These are phyloP conservation scores for Wickerhamomyces ciferrii DNA, from an alignment of 805 yeast genomes.

Conservation along the genomic window DNA sequence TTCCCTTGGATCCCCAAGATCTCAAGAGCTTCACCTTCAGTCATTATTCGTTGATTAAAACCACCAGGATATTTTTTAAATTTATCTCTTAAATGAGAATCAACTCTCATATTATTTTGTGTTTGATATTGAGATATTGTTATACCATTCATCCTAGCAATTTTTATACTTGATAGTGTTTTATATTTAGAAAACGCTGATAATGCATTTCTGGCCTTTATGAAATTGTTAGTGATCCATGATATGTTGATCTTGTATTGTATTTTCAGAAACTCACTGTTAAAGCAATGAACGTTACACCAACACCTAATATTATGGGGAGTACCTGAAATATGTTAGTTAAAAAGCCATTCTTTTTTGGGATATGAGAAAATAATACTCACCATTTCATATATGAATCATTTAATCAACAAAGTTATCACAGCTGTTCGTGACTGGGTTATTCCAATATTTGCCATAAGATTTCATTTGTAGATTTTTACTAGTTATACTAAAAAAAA, in stretches of 20 bases:
- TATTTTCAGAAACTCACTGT: conserved; percentile 25
- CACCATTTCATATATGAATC: not conserved
- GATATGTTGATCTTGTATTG: not conserved
- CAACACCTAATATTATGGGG: conserved; percentile 51
- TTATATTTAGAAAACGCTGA: conserved; percentile 26
- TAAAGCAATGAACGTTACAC: conserved; percentile 47
- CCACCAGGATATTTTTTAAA: conserved; percentile 51
- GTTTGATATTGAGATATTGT: conserved; percentile 10
- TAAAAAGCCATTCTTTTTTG: not conserved
- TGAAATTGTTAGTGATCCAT: conserved; percentile 1
- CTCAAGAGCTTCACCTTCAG: conserved; percentile 64
- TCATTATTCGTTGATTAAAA: conserved; percentile 52
- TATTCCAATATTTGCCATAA: too few species aligned
- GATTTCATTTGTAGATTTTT: too few species aligned
- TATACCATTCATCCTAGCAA: conserved; percentile 36
- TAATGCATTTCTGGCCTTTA: conserved; percentile 29
- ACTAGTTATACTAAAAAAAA: too few species aligned
- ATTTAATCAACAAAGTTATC: too few species aligned
- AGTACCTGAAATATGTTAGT: conserved; percentile 28
- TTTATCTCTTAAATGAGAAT: conserved; percentile 16
- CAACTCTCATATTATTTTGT: conserved; percentile 10
- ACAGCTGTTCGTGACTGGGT: too few species aligned
- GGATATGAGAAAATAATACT: not conserved
- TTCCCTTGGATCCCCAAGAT: conserved; percentile 54
- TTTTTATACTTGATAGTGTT: conserved; percentile 28